Conservation (phyloP, 352 stramenopile species). For the Thalassiosira allenii region DNA sequence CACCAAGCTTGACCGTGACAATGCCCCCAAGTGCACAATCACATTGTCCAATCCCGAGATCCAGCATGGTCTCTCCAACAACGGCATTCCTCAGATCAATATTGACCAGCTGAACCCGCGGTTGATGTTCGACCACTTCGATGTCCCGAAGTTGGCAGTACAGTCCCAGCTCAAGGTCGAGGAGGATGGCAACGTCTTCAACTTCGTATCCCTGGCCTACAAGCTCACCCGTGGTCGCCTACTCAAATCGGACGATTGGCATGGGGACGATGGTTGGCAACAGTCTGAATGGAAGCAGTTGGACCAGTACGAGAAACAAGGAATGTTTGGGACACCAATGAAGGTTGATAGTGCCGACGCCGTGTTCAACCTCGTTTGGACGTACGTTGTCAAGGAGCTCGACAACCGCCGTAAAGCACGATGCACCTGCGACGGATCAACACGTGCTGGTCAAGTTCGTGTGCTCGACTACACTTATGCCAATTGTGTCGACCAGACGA, state of each 20-base stretch:
- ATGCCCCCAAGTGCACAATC: not conserved
- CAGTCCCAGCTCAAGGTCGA: not conserved
- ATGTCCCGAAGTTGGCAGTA: too few relatives aligned
- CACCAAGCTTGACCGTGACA: not conserved
- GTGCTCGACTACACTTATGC: slow-evolving; percentile 48
- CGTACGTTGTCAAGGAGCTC: slow-evolving; percentile 40
- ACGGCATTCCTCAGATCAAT: slow-evolving; percentile 33
- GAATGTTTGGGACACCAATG: slow-evolving; percentile 53
- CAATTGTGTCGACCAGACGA: slow-evolving; percentile 49
- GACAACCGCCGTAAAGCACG: slow-evolving; percentile 34
- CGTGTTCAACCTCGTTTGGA: slow-evolving; percentile 42
- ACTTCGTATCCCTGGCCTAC: not conserved
- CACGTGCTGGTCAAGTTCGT: slow-evolving; percentile 28
- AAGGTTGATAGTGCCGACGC: not conserved
- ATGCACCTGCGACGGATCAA: slow-evolving; percentile 43
- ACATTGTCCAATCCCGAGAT: slow-evolving; percentile 29
- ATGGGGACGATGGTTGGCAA: slow-evolving; percentile 45
- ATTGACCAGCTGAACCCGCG: slow-evolving; percentile 33
- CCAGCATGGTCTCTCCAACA: slow-evolving; percentile 11
- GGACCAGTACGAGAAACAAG: slow-evolving; percentile 52
- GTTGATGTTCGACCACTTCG: not conserved
- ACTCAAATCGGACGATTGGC: slow-evolving; percentile 43
- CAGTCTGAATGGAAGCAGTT: slow-evolving; percentile 48
- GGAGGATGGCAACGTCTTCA: not conserved
- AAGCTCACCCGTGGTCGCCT: slow-evolving; percentile 28